Conservation (phyloP, 2,329 filamentous ascomycete species). For the Penicillium sp. region DNA sequence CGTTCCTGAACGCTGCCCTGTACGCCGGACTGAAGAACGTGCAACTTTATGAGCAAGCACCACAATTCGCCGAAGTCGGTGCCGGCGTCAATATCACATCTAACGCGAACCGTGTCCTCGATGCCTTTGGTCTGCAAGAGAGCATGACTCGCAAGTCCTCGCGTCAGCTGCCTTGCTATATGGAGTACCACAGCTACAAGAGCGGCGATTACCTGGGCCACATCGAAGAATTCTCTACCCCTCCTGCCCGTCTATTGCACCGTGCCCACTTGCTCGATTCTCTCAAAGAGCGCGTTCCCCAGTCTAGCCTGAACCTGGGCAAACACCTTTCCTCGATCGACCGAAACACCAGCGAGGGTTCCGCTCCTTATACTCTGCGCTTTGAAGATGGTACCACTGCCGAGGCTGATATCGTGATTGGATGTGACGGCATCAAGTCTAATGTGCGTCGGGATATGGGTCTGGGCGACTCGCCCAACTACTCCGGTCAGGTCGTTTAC, state of each 20-base stretch:
- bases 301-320: constrained; percentile 23
- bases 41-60: constrained; percentile 31
- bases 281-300: constrained; percentile 33
- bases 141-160: constrained; percentile 37
- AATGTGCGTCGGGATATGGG: constrained; percentile 40
- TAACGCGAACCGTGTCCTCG: constrained; percentile 36
- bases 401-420: constrained; percentile 46
- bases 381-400: constrained; percentile 48
- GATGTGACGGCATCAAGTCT: constrained; percentile 53
- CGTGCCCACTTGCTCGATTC: constrained; percentile 38
- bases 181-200: constrained; percentile 28
- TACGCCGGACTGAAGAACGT: constrained; percentile 17
- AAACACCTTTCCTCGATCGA: constrained; percentile 27
- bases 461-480: constrained; percentile 30
- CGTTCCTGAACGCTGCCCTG: constrained; percentile 38
- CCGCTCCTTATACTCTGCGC: constrained; percentile 35
- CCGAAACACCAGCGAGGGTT: constrained; percentile 10
- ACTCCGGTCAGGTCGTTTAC: constrained; percentile 40
- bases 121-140: constrained; percentile 33
- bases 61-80: constrained; percentile 39
- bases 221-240: constrained; percentile 29
- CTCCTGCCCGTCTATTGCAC: constrained; percentile 29
- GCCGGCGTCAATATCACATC: constrained; percentile 40
- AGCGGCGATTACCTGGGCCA: constrained; percentile 23
- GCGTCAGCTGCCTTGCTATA: constrained; percentile 30